Evolutionary conservation across 176 grass and related monocot genomes (phyloP).

Genomic region (maize (Zea mays)): Zm-B73-REFERENCE-NAM-5.0 NC_050104.1:113764001-113764500

Average conservation of each 20-base stretch:
- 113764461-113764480: background rate
- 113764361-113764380: background rate
- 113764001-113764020: constrained; percentile 68
- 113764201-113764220: constrained; percentile 98
- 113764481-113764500: background rate
- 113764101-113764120: background rate
- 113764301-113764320: constrained; percentile 9
- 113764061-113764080: background rate
- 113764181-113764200: constrained; percentile 93
- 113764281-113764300: constrained; percentile 26
- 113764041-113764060: background rate
- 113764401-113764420: background rate
- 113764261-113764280: constrained; percentile 72
- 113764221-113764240: constrained; percentile 89
- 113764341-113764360: constrained; percentile 28
- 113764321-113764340: constrained; percentile 32
- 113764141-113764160: constrained; percentile 98
- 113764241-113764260: constrained; percentile 97
- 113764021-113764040: constrained; percentile 32
- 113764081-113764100: constrained; percentile 17
- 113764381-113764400: background rate
- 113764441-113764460: background rate
- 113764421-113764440: background rate
- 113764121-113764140: background rate
- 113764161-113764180: constrained; percentile 93